Evolutionary conservation across 2,329 filamentous ascomycete species (phyloP), one percentile per base, ranked within the genome.

Genomic region (Zalaria obscura): DNA sequence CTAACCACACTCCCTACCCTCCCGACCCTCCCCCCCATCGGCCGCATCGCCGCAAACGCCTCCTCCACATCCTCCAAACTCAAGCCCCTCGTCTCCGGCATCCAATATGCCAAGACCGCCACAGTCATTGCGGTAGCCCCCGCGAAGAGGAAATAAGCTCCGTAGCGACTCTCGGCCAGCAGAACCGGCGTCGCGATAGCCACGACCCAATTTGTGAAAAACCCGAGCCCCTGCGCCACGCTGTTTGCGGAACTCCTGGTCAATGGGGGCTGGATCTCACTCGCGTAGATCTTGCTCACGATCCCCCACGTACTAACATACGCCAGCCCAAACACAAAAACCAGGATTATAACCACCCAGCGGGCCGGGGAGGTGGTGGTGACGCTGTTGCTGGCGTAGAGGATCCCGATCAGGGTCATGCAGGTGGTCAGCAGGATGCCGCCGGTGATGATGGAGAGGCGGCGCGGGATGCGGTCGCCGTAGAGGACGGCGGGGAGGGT

Each of bases 261-360:
- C n/a, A n/a, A n/a, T 2, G 64, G 60, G 0, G 70, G 70, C 45
- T 76, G 72, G 36, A 76, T 75, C 55, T 77, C 73, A 3, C 65
- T 65, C 1, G 68, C 66, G 43, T 75, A 76, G 8, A 76, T 68
- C 46, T 72, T 71, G 37, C 70, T 62, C 0, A 67, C 65, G n/a
- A 77, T 67, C 1, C 61, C 71, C 71, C 73, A 76, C 0, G 68
- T 68, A 0, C 55, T 58, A 11, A 57, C 61, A 45, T 67, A 73
- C 0, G 59, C 58, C 4, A 72, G 53, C 0, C 65, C 62, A 40
- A 70, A 73, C 0, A 65, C 48, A 47, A 67, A 73, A 10, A 73
- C 67, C 5, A 58, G 53, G 2, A 68, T 55, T n/a, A 73, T 62
- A 6, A 72, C 67, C 6, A 69, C 52, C 67, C 68, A 73, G 35